Evolutionary conservation across 345 rosid genomes (phyloP).

Genomic region (Populus ilicifolia): DNA sequence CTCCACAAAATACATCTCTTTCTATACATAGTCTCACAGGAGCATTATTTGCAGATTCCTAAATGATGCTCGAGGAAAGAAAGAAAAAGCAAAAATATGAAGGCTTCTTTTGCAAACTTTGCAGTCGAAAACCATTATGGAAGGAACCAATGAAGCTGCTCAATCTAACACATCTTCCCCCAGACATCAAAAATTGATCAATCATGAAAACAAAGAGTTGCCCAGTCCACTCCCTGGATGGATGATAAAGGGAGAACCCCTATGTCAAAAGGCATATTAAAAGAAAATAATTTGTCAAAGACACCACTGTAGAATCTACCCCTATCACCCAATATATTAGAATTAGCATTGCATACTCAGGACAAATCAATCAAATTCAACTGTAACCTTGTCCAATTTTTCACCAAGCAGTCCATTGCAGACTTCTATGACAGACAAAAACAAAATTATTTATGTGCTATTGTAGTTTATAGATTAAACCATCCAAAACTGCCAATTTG

Average conservation of each 20-base stretch:
- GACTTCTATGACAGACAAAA: conserved; percentile 11
- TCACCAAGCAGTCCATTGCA: conserved; percentile 2
- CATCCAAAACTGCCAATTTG: not conserved
- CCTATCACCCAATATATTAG: conserved; percentile 10
- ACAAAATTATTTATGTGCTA: not conserved
- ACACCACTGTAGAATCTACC: conserved; percentile 23
- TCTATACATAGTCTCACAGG: conserved; percentile 19
- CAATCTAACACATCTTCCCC: not conserved
- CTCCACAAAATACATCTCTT: conserved; percentile 16
- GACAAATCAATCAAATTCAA: conserved; percentile 3
- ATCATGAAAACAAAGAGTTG: conserved; percentile 43
- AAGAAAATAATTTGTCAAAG: conserved; percentile 18
- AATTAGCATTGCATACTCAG: conserved; percentile 11
- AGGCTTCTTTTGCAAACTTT: conserved; percentile 34
- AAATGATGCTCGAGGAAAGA: conserved; percentile 16
- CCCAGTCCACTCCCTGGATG: conserved; percentile 49
- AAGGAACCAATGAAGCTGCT: conserved; percentile 4
- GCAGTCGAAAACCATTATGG: conserved; percentile 35
- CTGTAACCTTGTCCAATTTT: not conserved
- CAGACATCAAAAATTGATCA: conserved; percentile 28
- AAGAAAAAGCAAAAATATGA: conserved; percentile 13
- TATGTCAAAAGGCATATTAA: conserved; percentile 45
- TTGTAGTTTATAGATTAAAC: not conserved
- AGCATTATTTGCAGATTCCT: conserved; percentile 22
- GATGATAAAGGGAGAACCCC: conserved; percentile 37